Conservation (phyloP, 495 filamentous ascomycete species). For the Emericellopsis terricola region DNA sequence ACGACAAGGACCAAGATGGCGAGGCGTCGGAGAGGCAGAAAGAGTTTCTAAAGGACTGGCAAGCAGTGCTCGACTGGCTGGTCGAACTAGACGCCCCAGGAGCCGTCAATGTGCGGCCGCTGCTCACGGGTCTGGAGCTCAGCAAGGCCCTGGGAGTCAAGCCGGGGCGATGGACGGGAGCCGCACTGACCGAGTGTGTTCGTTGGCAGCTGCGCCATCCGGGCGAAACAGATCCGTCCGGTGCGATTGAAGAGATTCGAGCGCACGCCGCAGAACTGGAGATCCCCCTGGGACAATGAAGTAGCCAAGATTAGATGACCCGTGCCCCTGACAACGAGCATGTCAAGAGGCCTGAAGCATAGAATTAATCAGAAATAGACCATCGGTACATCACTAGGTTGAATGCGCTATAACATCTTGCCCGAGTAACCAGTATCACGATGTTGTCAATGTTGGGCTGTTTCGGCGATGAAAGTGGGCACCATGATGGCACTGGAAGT, state of each 20-base stretch:
- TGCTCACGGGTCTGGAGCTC: constrained; percentile 50
- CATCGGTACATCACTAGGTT: no score
- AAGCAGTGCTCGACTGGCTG: constrained; percentile 35
- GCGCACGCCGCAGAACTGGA: constrained; percentile 36
- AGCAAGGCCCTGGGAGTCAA: constrained; percentile 36
- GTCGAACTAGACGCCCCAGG: constrained; percentile 30
- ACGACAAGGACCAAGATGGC: constrained; percentile 4
- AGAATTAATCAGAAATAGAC: no score
- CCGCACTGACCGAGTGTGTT: constrained; percentile 51
- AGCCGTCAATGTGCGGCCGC: constrained; percentile 31
- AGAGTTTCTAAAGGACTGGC: constrained; percentile 28
- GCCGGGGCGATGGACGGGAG: constrained; percentile 63
- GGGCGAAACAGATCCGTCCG: constrained; percentile 34
- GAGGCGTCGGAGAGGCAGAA: constrained; percentile 10
- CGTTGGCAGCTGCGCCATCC: constrained; percentile 80
- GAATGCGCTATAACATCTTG: no score
- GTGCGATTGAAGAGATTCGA: constrained; percentile 46
- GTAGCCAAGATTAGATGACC: no score
- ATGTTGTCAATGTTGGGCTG: no score
- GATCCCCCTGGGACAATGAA: constrained; percentile 12
- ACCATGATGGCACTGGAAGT: no score
- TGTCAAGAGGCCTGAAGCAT: no score
- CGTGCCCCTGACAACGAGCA: no score
- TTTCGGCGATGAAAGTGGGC: no score
- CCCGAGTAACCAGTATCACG: no score